phyloP scores from a whole-genome alignment of 2,329 filamentous ascomycete species.

The Curvularia eragrostidis region DNA sequence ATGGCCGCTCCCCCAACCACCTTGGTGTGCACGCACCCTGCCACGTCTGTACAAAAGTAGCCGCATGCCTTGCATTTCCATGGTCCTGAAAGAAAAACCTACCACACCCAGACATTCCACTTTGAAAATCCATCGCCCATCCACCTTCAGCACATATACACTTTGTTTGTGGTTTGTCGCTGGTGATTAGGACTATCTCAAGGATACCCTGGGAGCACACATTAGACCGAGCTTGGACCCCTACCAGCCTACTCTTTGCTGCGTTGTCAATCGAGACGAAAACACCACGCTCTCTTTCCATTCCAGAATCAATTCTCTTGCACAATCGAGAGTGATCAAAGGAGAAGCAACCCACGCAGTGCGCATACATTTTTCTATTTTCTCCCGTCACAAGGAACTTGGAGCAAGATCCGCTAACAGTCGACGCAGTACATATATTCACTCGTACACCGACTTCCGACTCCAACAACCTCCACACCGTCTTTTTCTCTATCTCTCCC shows the following conservation, averaged over 20 bases:
- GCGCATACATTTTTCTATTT: slow-evolving; percentile 2
- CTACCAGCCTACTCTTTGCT: neutral
- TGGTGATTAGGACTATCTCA: neutral
- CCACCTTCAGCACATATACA: neutral
- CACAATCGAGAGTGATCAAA: neutral
- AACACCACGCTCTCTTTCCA: neutral
- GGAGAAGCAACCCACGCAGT: neutral
- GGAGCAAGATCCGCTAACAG: neutral
- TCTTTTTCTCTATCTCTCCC: neutral
- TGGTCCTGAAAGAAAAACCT: slow-evolving; percentile 2
- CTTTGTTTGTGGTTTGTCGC: neutral
- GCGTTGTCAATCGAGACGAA: neutral
- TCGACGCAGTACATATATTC: neutral
- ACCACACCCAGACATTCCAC: neutral
- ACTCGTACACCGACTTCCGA: neutral
- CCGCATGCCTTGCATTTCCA: slow-evolving; percentile 26
- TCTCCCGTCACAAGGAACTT: neutral
- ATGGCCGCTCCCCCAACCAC: slow-evolving; percentile 32
- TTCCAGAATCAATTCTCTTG: neutral
- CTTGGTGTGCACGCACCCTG: slow-evolving; percentile 30
- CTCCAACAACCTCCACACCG: neutral
- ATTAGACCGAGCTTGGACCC: neutral
- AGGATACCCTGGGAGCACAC: neutral
- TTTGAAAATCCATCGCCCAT: neutral
- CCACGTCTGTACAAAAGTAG: slow-evolving; percentile 39